These are phyloP conservation scores for Leucaena leucocephala DNA, from an alignment of 306 rosid genomes.

Conservation along the genomic window DNA sequence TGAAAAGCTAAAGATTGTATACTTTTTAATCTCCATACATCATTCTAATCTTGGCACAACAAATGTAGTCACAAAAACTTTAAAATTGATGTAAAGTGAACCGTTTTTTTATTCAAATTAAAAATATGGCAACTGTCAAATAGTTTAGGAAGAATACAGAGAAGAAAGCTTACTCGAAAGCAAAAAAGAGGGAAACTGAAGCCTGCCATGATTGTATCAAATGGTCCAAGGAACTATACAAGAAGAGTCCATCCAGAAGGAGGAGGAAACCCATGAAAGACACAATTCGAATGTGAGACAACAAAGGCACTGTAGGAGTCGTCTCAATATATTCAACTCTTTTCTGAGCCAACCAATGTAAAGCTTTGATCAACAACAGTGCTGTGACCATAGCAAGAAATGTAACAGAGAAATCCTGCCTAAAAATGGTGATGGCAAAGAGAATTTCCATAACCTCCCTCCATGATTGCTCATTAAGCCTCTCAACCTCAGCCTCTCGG, in stretches of 20 bases:
- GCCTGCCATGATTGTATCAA: constrained; percentile 72
- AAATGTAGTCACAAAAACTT: not conserved
- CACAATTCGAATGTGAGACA: constrained; percentile 89
- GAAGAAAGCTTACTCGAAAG: constrained; percentile 83
- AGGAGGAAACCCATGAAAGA: constrained; percentile 93
- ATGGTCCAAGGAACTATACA: constrained; percentile 65
- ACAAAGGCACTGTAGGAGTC: constrained; percentile 76
- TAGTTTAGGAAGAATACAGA: constrained; percentile 20
- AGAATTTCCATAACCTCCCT: constrained; percentile 98
- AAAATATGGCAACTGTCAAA: constrained; percentile 4
- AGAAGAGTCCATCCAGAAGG: constrained; percentile 71
- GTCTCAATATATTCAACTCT: constrained; percentile 98
- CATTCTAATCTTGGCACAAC: not conserved
- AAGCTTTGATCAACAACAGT: constrained; percentile 78
- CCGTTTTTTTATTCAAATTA: constrained; percentile 4
- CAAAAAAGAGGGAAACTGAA: constrained; percentile 91
- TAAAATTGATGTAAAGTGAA: not conserved
- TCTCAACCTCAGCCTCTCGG: constrained; percentile 98
- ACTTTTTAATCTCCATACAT: not conserved
- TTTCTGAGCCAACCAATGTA: constrained; percentile 99
- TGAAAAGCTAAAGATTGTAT: not conserved
- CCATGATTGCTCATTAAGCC: constrained; percentile 99
- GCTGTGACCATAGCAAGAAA: constrained; percentile 94
- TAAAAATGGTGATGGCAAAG: constrained; percentile 90
- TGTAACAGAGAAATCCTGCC: constrained; percentile 94